Base-by-base conservation (phyloP, 345 rosid genomes). In the Syzygium oleosum region DNA sequence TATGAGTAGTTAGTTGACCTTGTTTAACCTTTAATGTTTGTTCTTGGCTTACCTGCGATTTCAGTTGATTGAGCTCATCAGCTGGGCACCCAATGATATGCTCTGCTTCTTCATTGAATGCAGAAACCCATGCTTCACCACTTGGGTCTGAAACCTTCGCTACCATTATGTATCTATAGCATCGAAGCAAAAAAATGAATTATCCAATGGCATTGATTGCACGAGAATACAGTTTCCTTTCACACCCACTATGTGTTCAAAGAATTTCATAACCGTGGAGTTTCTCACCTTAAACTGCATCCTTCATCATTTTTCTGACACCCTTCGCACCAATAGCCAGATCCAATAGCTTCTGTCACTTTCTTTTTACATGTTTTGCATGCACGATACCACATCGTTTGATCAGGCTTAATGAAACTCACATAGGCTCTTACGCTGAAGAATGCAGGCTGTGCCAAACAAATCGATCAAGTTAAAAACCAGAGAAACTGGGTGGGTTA, bases 281-380 rank as follows among this genome's bases (percentile, higher is more conserved):
- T 46, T 65, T 84, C 92, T 86, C 51, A 96, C 99, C 99, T 95
- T 86, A 96, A 87, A 87, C 88, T 93, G 88, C 98, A 96, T 85
- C 95, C 97, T 51, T 93, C 93, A 58, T 95, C 97, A 87, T 91
- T 96, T 90, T 94, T 96, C 93, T 97, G 99, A 92, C 99, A 97
- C 77, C 96, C 97, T 90, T 97, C 99, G 88, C 99, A 97, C 99
- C 99, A 97, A 87, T 94, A 97, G 52, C 99, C 99, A 84, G 98
- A 95, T 87, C 93, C 98, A 41, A 96, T 59, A 22, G 95, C 96
- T 89, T 95, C 99, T 8, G 98, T 97, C 65, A 97, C 99, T 88
- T 97, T 97, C 92, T 95, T 97, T 93, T 95, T 95, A 91, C 99
- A 97, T 29, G 96, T 93, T 90, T 97, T 97, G 91, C 99, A 97